Evolutionary conservation across 768 basidiomycete genomes (phyloP).

Genomic region (Termitomyces sp.): DNA sequence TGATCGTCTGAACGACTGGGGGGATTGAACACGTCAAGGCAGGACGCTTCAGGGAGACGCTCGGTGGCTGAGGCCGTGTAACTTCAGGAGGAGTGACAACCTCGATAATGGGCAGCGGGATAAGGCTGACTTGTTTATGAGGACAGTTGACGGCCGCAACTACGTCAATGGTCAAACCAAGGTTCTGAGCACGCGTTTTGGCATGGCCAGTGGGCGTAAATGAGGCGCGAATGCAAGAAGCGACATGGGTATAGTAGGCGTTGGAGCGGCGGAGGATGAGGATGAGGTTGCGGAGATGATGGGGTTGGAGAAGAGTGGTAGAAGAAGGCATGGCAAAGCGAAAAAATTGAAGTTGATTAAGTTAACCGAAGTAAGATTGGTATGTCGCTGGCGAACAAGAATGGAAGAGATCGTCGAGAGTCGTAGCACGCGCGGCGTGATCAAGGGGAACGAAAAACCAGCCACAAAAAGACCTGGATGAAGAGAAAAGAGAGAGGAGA

Average conservation of each 20-base stretch:
- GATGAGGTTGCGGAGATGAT: conserved; percentile 34
- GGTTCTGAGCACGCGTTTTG: conserved; percentile 38
- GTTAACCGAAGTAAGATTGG: background rate
- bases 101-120: conserved; percentile 37
- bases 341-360: conserved; percentile 1
- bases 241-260: conserved; percentile 34
- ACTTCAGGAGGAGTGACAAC: conserved; percentile 11
- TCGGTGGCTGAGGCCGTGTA: conserved; percentile 10
- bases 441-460: conserved; percentile 12
- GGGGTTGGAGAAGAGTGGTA: conserved; percentile 19
- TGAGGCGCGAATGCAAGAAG: conserved; percentile 32
- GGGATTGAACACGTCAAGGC: conserved; percentile 26
- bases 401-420: conserved; percentile 12
- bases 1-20: conserved; percentile 13
- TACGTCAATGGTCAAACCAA: conserved; percentile 45
- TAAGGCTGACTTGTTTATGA: conserved; percentile 32
- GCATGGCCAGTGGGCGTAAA: conserved; percentile 43
- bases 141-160: conserved; percentile 38
- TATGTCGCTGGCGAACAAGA: conserved; percentile 11
- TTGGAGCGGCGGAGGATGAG: conserved; percentile 42
- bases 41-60: conserved; percentile 13
- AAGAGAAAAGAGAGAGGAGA: conserved; percentile 18
- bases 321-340: conserved; percentile 17
- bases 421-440: conserved; percentile 34
- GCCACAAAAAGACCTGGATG: conserved; percentile 6